A percentile compares a stretch with the other conserved stretches of the same genome.
Conservation (phyloP, 2,329 filamentous ascomycete genomes). For the Ciborinia camelliae region DNA sequence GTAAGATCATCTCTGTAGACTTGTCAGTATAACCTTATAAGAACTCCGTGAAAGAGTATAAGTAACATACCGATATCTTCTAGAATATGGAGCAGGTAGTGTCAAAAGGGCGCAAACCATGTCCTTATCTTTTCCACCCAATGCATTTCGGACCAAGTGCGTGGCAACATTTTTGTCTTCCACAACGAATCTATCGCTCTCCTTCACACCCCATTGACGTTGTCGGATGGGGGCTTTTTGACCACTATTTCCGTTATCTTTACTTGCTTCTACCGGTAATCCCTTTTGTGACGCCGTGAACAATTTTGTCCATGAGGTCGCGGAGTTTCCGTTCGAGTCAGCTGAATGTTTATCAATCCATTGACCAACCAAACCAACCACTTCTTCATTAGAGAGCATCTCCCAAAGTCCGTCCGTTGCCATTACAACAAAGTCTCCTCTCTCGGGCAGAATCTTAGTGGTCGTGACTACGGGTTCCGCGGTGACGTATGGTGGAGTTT, state of each 20-base stretch:
- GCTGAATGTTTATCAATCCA: constrained; percentile 80
- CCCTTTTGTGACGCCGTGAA: constrained; percentile 52
- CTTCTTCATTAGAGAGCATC: constrained; percentile 98
- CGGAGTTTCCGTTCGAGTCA: constrained; percentile 36
- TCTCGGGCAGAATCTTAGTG: constrained; percentile 82
- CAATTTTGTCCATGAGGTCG: constrained; percentile 64
- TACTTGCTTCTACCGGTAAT: constrained; percentile 73
- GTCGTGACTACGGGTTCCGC: constrained; percentile 94
- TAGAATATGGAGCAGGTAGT: constrained; percentile 83
- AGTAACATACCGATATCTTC: constrained; percentile 75
- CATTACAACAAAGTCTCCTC: constrained; percentile 93
- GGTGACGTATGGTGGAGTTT: constrained; percentile 94
- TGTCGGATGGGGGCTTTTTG: constrained; percentile 86
- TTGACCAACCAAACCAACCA: constrained; percentile 91
- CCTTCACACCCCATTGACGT: constrained; percentile 83
- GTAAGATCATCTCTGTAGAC: constrained; percentile 79
- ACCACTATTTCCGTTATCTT: constrained; percentile 53
- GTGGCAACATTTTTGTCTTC: constrained; percentile 96
- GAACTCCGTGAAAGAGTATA: not conserved
- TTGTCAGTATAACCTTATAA: constrained; percentile 19
- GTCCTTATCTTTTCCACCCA: constrained; percentile 89
- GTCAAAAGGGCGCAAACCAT: constrained; percentile 91
- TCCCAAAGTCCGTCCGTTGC: constrained; percentile 98
- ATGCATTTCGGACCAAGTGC: constrained; percentile 89
- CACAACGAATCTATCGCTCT: constrained; percentile 79